Evolutionary conservation across 1,284 basidiomycete species (phyloP), one percentile per base, ranked within the genome.

Genomic region (Trichosporon sp.): DNA sequence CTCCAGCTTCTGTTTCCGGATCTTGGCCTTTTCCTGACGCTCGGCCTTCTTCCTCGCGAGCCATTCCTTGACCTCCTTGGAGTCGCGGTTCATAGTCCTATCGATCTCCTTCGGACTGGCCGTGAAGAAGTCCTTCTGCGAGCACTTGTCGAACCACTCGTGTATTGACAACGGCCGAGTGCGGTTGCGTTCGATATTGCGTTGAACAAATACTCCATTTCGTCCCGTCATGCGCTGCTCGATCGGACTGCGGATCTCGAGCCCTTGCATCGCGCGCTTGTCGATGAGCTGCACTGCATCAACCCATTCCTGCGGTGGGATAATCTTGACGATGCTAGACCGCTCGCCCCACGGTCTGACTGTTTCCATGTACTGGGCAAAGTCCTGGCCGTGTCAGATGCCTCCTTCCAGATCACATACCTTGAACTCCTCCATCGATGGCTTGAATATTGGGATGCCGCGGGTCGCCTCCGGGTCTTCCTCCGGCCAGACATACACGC

Each of bases 391-490:
- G 26, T 37, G 54, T 66, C 63, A 67, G 48, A 21, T n/a, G 59
- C 31, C 31, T 63, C n/a, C 59, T 14, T n/a, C 16, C 3, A 5
- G 19, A 3, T 37, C 14, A 31, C 21, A 16, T 68, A 83, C 83
- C 70, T 80, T 75, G 77, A 96, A 96, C 77, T 96, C 92, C 67
- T 91, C 90, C 88, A 94, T 90, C 0, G 91, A 90, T 4, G 95
- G 95, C 79, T 90, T 91, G 87, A 98, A 98, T 14, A 98, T 92
- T 14, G 95, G 95, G 65, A 97, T 95, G 54, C 95, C 95, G 68
- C 92, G 89, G 77, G 90, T 87, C 0, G 92, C 92, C n/a, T 90
- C 81, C 11, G 90, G 91, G 85, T 96, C 94, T 79, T 94, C 92
- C 63, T 89, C 88, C 14, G 93, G 94, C 1, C 65, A 54, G 4